Evolutionary conservation across 139 green algal genomes (phyloP).

Genomic region (Trebouxia sp.): DNA sequence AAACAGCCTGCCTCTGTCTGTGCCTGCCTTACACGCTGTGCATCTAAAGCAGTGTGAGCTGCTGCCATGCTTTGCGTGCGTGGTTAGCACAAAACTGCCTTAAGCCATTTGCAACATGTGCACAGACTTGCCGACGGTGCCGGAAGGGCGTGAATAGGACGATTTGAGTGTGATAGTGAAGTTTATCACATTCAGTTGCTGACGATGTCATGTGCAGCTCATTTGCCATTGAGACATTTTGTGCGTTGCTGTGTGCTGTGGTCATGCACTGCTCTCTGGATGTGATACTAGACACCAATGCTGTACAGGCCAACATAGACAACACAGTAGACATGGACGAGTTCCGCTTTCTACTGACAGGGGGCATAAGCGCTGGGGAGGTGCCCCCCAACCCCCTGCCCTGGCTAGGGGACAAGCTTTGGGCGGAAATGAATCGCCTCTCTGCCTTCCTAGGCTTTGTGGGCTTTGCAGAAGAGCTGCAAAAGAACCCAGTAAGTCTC

Average conservation of each 20-base stretch:
- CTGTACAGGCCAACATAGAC: slow-evolving; percentile 55
- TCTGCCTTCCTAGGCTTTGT: slow-evolving; percentile 18
- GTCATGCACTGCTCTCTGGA: neutral
- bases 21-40: neutral
- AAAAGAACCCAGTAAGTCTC: slow-evolving; percentile 35
- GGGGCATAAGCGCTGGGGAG: slow-evolving; percentile 67
- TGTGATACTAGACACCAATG: neutral
- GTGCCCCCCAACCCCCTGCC: slow-evolving; percentile 60
- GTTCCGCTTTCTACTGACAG: slow-evolving; percentile 79
- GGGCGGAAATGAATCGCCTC: slow-evolving; percentile 43
- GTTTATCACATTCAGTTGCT: no score
- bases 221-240: no score
- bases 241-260: no score
- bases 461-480: slow-evolving; percentile 13
- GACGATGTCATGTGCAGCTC: no score
- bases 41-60: neutral
- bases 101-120: no score
- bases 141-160: no score
- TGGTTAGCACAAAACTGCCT: no score
- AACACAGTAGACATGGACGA: slow-evolving; percentile 57
- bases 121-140: no score
- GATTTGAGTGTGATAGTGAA: no score
- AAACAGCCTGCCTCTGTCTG: neutral
- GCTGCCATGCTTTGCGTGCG: neutral
- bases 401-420: slow-evolving; percentile 57